Evolutionary conservation across 1,284 basidiomycete species (phyloP).

Genomic region (Heliocybe sulcata): DNA sequence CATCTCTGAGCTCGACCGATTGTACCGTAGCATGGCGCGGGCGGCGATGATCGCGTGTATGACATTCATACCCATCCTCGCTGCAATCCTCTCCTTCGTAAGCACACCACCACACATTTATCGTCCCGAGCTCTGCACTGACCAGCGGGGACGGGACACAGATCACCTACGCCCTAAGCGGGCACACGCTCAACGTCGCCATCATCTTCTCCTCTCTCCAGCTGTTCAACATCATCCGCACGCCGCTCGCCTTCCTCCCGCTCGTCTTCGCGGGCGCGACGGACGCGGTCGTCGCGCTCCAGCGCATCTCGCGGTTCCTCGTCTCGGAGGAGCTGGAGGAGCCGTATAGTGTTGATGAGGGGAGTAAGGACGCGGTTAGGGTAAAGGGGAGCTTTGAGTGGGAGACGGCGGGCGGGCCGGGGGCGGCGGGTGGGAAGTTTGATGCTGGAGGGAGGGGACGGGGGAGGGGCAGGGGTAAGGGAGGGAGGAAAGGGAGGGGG

Average conservation of each 20-base stretch:
- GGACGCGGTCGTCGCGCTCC: constrained; percentile 57
- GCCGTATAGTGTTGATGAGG: constrained; percentile 39
- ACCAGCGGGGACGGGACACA: constrained; percentile 15
- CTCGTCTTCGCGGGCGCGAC: constrained; percentile 41
- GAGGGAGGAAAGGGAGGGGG: constrained; percentile 5
- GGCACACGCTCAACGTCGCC: constrained; percentile 60
- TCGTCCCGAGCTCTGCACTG: not conserved
- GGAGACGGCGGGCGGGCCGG: constrained; percentile 37
- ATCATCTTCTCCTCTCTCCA: constrained; percentile 71
- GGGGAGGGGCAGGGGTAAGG: constrained; percentile 5
- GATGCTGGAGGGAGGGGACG: constrained; percentile 5
- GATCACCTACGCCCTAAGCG: constrained; percentile 65
- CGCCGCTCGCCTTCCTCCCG: constrained; percentile 45
- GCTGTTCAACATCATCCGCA: constrained; percentile 64
- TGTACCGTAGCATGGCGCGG: constrained; percentile 36
- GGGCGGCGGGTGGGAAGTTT: constrained; percentile 20
- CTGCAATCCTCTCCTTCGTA: constrained; percentile 69
- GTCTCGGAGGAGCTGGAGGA: constrained; percentile 58
- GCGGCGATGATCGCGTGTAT: constrained; percentile 50
- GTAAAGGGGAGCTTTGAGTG: constrained; percentile 60
- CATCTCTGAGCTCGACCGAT: no score
- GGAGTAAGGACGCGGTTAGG: constrained; percentile 39
- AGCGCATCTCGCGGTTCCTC: constrained; percentile 52
- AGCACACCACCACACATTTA: constrained; percentile 15
- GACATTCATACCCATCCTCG: constrained; percentile 58